phyloP scores from a whole-genome alignment of 805 yeast genomes.

The Myxozyma geophila region DNA sequence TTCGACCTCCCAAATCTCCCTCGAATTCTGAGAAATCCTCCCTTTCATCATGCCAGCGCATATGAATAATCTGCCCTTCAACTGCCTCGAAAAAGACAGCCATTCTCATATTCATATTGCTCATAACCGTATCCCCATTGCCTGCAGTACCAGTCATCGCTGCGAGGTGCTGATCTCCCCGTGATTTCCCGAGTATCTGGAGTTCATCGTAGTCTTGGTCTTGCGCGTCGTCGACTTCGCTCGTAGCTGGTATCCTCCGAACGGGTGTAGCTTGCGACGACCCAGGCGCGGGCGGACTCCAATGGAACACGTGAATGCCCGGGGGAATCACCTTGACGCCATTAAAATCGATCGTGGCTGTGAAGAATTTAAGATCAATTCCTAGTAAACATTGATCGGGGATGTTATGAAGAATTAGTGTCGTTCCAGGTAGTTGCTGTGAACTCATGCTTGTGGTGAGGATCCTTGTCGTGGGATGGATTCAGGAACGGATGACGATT shows the following conservation, averaged over 20 bases:
- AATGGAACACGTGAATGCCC: conserved; percentile 63
- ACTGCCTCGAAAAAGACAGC: conserved; percentile 39
- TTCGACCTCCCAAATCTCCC: not conserved
- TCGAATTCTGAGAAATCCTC: conserved; percentile 42
- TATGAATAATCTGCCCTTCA: conserved; percentile 46
- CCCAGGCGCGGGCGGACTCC: conserved; percentile 44
- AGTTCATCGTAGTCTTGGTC: conserved; percentile 6
- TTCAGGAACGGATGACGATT: not conserved
- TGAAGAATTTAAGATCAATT: conserved; percentile 57
- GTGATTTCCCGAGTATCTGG: too few relatives aligned
- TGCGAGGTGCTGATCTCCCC: not conserved
- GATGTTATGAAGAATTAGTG: conserved; percentile 43
- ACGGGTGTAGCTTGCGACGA: not conserved
- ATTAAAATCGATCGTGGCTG: conserved; percentile 47
- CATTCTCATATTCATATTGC: conserved; percentile 33
- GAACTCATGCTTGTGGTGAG: not conserved
- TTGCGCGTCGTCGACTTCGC: not conserved
- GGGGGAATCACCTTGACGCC: conserved; percentile 58
- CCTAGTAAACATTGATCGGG: conserved; percentile 52
- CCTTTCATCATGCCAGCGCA: conserved; percentile 48
- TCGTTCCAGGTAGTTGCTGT: conserved; percentile 41
- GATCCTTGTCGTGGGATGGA: not conserved
- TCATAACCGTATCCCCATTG: conserved; percentile 7
- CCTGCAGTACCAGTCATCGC: not conserved
- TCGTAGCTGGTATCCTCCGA: not conserved